These are phyloP conservation scores for Fusarium ramigenum DNA, from an alignment of 2,329 filamentous ascomycete genomes.

Conservation along the genomic window DNA sequence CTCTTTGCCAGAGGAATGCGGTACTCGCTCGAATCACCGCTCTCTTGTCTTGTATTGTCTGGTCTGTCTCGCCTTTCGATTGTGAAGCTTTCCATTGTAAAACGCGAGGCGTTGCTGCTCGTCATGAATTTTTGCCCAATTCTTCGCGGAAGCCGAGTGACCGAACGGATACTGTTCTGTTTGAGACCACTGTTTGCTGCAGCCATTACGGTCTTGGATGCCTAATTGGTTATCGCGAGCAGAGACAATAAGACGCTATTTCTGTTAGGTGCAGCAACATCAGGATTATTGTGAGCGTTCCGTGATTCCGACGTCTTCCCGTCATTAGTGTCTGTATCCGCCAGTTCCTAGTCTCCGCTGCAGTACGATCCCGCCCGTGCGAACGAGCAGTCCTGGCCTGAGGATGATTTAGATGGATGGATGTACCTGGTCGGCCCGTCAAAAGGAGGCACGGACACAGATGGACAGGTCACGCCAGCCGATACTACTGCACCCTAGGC, in stretches of 20 bases:
- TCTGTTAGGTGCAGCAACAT: neutral
- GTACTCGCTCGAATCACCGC: neutral
- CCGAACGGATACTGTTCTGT: neutral
- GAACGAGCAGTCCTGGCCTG: conserved; percentile 7
- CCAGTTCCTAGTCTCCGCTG: conserved; percentile 22
- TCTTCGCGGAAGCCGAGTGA: conserved; percentile 5
- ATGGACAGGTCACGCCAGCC: conserved; percentile 13
- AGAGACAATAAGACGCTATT: conserved; percentile 3
- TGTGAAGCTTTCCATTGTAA: conserved; percentile 7
- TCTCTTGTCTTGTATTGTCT: neutral
- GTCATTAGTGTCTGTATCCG: conserved; percentile 28
- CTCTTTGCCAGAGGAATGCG: conserved; percentile 23
- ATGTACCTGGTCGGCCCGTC: conserved; percentile 7
- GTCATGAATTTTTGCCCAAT: neutral
- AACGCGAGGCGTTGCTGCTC: neutral
- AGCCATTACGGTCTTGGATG: conserved; percentile 5
- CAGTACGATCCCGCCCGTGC: conserved; percentile 35
- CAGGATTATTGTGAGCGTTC: conserved; percentile 12
- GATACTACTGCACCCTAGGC: conserved; percentile 12
- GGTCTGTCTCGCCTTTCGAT: neutral
- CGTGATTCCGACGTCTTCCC: conserved; percentile 32
- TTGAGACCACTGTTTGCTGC: conserved; percentile 2
- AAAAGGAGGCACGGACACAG: conserved; percentile 20
- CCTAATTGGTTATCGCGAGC: neutral
- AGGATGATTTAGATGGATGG: neutral